Base-by-base conservation (phyloP, 2,329 filamentous ascomycete genomes). In the Penicillium expansum region DNA sequence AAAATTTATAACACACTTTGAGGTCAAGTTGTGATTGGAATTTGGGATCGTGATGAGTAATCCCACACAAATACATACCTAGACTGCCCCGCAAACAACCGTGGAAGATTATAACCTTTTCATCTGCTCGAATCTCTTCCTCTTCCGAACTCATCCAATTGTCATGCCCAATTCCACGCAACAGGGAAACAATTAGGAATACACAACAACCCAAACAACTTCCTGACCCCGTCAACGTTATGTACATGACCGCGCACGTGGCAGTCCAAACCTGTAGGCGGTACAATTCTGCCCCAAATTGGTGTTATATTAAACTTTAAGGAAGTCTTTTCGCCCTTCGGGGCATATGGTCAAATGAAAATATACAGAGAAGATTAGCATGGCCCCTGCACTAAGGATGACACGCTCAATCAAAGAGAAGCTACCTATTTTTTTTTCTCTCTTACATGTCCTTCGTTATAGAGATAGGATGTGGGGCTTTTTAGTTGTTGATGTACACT, bases 371-470 rank as follows among this genome's bases (percentile, higher is more conserved):
- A 87, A 87, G 83, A 87, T 87, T 89, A 89, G 87, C 87, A 89
- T 89, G 86, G 86, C 86, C 87, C 83, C 83, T 86, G 83, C 83
- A 86, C 90, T 92, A 93, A 93, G 90, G 90, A 92, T 93, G 90
- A 92, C 89, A 92, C 87, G 86, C 86, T 88, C 82, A 85, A 86
- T 85, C 85, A 88, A 88, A 89, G 86, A 88, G 86, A 87, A 84
- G 82, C 85, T 84, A 82, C 81, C 80, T 80, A 79, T 84, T 84
- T 86, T 87, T 86, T 87, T 41, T 42, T 20, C n/a, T 6, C 3
- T 11, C 13, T 50, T 50, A 41, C 24, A 30, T 20, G 7, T 22
- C 37, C 18, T 41, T 42, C 18, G 8, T 22, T 8, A 20, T 39
- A 3, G 24, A 38, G 29, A 3, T 47, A 24, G 10, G 48, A 9